Base-by-base conservation (phyloP, 441 rosid genomes). In the Flueggea neowawraea region DNA sequence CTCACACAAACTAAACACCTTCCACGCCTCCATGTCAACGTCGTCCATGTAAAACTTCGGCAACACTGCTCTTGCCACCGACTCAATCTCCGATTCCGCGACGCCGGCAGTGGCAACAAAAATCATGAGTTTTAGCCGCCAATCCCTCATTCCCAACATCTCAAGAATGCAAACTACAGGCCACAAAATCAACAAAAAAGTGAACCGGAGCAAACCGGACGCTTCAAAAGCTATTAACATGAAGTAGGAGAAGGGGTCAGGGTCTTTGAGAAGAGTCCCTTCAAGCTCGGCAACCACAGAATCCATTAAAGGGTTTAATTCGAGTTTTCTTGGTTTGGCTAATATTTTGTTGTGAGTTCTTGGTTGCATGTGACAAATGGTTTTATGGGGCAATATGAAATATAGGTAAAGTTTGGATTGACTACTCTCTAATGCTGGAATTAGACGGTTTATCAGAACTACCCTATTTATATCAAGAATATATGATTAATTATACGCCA, bases 151-250 rank as follows among this genome's bases (percentile, higher is more conserved):
- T 48, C 84, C 96, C 2, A 74, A 53, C 55, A 36, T 41, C 12
- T 81, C 75, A 0, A 90, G 80, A 22, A 84, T 61, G 52, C 81
- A 60, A 52, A 88, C 78, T 59, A 83, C 65, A 2, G 98, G 98
- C 86, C 90, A 86, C 0, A 85, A 52, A 51, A 83, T 22, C 63
- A 92, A 58, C 70, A 92, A 43, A 41, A 75, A 16, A 2, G 80
- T 74, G 36, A 90, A 88, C 16, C 98, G 91, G 17, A 86, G 17
- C 58, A 89, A 55, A 60, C 96, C 94, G 9, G 96, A 86, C 0
- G 90, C 89, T 67, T 92, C 98, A 16, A 88, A 92, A 17, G 97
- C 96, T 6, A 90, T 78, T 55, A 90, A 70, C 95, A 90, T 88
- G 82, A 88, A 90, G 80, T 90, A 92, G 2, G 87, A 83, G 68